Conservation (phyloP, 2,329 filamentous ascomycete species). For the Aspergillus eucalypticola region DNA sequence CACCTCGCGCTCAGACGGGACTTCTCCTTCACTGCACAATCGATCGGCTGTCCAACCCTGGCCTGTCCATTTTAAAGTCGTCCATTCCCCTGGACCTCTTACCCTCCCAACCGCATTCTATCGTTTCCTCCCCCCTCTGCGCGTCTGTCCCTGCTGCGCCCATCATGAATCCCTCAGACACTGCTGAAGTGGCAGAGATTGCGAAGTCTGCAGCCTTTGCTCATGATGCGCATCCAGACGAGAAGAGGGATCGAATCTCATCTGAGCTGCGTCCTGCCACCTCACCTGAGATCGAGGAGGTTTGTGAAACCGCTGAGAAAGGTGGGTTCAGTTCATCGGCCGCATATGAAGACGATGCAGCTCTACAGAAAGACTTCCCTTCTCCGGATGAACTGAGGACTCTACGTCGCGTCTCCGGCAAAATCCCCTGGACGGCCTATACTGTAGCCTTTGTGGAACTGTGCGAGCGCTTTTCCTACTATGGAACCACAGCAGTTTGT, state of each 20-base stretch:
- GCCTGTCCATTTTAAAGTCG: constrained; percentile 7
- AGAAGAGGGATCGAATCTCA: constrained; percentile 14
- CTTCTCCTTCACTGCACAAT: not conserved
- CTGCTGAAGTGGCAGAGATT: constrained; percentile 27
- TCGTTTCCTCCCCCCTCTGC: not conserved
- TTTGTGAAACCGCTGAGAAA: constrained; percentile 2
- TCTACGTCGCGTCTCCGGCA: constrained; percentile 38
- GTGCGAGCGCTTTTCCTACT: constrained; percentile 77
- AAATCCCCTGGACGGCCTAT: constrained; percentile 65
- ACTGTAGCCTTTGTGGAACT: constrained; percentile 72
- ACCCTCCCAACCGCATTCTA: not conserved
- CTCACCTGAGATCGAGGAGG: constrained; percentile 14
- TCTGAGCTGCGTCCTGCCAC: constrained; percentile 8
- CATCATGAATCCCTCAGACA: constrained; percentile 31
- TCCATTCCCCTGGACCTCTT: not conserved
- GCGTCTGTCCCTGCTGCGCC: not conserved
- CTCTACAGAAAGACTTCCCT: constrained; percentile 20
- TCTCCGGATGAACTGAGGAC: constrained; percentile 36
- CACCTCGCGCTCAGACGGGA: not conserved
- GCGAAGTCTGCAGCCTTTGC: constrained; percentile 24
- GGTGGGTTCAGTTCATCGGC: not conserved
- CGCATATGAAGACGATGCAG: not conserved
- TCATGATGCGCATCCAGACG: constrained; percentile 20
- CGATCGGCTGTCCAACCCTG: not conserved
- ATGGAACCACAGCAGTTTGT: constrained; percentile 69